These are phyloP conservation scores for Parafenestella ontariensis DNA, from an alignment of 2,329 filamentous ascomycete species.

Conservation along the genomic window DNA sequence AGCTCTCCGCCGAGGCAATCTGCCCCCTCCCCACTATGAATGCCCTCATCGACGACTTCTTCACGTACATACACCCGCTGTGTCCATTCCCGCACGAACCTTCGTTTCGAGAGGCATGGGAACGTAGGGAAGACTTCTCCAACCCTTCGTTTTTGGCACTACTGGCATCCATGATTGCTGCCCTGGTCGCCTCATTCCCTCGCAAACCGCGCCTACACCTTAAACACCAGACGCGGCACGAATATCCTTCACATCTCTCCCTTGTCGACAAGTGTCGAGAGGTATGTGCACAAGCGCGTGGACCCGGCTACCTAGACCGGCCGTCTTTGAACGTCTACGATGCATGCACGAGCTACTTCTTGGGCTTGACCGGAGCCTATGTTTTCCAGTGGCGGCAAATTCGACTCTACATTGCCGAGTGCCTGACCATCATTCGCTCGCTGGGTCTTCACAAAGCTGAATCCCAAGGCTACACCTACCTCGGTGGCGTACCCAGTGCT, in stretches of 20 bases:
- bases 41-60: slow-evolving; percentile 79
- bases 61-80: slow-evolving; percentile 80
- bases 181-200: slow-evolving; percentile 78
- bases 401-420: slow-evolving; percentile 75
- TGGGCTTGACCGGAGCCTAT: slow-evolving; percentile 71
- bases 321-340: slow-evolving; percentile 65
- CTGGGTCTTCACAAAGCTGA: slow-evolving; percentile 69
- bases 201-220: slow-evolving; percentile 73
- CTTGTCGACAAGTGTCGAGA: slow-evolving; percentile 75
- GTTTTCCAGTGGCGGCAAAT: slow-evolving; percentile 72
- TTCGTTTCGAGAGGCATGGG: slow-evolving; percentile 74
- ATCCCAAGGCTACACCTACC: slow-evolving; percentile 50
- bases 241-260: slow-evolving; percentile 72
- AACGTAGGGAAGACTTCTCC: slow-evolving; percentile 69
- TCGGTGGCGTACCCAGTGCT: slow-evolving; percentile 43
- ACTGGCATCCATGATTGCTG: slow-evolving; percentile 75
- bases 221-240: slow-evolving; percentile 69
- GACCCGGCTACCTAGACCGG: slow-evolving; percentile 62
- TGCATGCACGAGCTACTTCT: slow-evolving; percentile 77
- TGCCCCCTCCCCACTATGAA: slow-evolving; percentile 73
- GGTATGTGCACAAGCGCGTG: slow-evolving; percentile 72
- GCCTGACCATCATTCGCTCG: slow-evolving; percentile 71
- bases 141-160: slow-evolving; percentile 73
- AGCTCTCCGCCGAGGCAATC: slow-evolving; percentile 70
- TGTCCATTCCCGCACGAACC: slow-evolving; percentile 81